Conservation (phyloP, 2,329 filamentous ascomycete species). For the Cladosporium halotolerans region DNA sequence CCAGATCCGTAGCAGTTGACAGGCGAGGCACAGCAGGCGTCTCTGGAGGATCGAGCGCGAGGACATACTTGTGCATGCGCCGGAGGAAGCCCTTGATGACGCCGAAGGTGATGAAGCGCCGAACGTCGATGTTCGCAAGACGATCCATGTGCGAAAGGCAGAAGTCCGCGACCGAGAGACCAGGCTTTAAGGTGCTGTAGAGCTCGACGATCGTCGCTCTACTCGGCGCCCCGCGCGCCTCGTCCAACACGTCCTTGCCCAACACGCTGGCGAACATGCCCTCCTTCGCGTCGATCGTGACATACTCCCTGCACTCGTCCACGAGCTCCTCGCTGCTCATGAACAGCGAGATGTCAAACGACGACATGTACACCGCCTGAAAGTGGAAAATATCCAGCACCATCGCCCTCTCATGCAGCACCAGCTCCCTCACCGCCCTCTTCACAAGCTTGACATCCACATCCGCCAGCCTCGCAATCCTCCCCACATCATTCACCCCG, state of each 20-base stretch:
- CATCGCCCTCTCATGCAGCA: slow-evolving; percentile 88
- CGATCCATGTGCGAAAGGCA: slow-evolving; percentile 67
- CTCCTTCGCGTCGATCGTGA: slow-evolving; percentile 45
- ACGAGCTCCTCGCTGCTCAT: slow-evolving; percentile 69
- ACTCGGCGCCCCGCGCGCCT: slow-evolving; percentile 1
- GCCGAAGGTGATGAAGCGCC: slow-evolving; percentile 89
- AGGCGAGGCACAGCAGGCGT: not conserved
- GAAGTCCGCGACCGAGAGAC: slow-evolving; percentile 82
- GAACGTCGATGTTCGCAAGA: slow-evolving; percentile 73
- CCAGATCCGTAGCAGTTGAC: slow-evolving; percentile 12
- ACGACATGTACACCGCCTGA: slow-evolving; percentile 79
- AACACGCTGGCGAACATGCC: slow-evolving; percentile 12
- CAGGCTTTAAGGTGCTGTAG: slow-evolving; percentile 78
- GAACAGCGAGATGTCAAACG: slow-evolving; percentile 72
- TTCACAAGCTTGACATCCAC: slow-evolving; percentile 81
- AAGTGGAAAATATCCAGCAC: slow-evolving; percentile 96
- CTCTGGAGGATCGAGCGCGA: slow-evolving; percentile 14
- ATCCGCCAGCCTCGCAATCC: slow-evolving; percentile 78
- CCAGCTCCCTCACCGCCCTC: slow-evolving; percentile 77
- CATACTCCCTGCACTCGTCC: slow-evolving; percentile 82
- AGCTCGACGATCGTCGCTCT: slow-evolving; percentile 60
- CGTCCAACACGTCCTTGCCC: not conserved
- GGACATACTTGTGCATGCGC: slow-evolving; percentile 81
- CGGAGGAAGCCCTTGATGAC: slow-evolving; percentile 93
- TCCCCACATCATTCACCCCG: slow-evolving; percentile 80